These are phyloP conservation scores for Nannochloropsis gaditana DNA, from an alignment of 108 stramenopile genomes.

Conservation along the genomic window DNA sequence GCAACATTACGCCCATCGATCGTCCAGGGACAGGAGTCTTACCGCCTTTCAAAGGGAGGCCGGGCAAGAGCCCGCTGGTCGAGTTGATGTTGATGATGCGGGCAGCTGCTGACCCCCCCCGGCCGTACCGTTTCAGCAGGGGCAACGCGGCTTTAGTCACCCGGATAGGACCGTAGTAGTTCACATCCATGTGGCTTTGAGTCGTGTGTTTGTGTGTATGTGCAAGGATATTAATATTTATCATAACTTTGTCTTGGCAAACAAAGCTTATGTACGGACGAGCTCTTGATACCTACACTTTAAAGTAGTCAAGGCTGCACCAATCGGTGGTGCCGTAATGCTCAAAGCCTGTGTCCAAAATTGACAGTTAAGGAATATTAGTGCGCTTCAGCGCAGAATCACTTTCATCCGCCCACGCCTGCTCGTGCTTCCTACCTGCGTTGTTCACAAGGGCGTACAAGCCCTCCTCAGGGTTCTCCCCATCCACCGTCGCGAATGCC, in stretches of 20 bases:
- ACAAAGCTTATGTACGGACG: too few relatives aligned
- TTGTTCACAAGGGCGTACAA: neutral
- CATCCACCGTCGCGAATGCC: neutral
- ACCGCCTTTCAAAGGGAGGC: neutral
- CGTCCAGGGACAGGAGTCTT: neutral
- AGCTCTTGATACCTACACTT: neutral
- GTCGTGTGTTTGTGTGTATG: neutral
- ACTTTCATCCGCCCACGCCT: neutral
- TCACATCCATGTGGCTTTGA: neutral
- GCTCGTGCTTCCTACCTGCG: neutral
- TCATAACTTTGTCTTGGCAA: too few relatives aligned
- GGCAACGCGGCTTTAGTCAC: neutral
- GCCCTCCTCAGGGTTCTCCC: neutral
- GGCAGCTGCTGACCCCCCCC: neutral
- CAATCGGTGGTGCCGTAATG: neutral
- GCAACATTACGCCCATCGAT: too few relatives aligned
- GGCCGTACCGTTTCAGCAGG: neutral
- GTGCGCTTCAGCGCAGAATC: neutral
- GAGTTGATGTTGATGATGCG: constrained; percentile 20
- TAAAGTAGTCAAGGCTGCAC: neutral
- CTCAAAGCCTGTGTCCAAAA: neutral
- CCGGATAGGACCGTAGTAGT: neutral
- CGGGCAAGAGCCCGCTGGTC: constrained; percentile 8
- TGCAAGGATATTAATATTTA: too few relatives aligned
- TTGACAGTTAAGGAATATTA: neutral